phyloP scores from a whole-genome alignment of 2,329 filamentous ascomycete species.

The Sphaerulina populicola region DNA sequence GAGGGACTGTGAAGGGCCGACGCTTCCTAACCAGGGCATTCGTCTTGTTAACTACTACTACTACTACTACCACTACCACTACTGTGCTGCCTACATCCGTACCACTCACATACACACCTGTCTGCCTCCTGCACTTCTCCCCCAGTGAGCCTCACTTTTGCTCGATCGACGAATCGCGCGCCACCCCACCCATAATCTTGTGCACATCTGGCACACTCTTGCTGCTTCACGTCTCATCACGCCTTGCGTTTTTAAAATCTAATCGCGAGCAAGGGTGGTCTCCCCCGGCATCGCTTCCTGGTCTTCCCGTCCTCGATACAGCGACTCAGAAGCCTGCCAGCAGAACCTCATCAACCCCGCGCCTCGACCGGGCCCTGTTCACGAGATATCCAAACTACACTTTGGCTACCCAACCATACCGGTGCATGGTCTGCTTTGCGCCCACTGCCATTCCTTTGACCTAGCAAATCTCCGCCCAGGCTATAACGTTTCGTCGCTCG shows the following conservation, averaged over 20 bases:
- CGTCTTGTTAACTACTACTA: background rate
- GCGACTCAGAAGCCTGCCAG: slow-evolving; percentile 16
- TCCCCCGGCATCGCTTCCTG: slow-evolving; percentile 20
- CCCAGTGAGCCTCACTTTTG: slow-evolving; percentile 20
- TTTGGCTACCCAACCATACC: slow-evolving; percentile 19
- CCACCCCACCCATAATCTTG: slow-evolving; percentile 16
- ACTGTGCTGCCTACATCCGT: background rate
- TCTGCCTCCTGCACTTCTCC: too few relatives aligned
- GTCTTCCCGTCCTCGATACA: slow-evolving; percentile 13
- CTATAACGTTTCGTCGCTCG: slow-evolving; percentile 21
- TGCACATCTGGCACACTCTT: slow-evolving; percentile 17
- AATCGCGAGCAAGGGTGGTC: slow-evolving; percentile 20
- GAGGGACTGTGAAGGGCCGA: slow-evolving; percentile 1
- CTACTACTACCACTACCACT: too few relatives aligned
- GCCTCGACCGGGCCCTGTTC: slow-evolving; percentile 17
- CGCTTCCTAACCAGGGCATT: background rate
- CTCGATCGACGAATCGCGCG: slow-evolving; percentile 11
- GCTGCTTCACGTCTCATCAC: slow-evolving; percentile 21
- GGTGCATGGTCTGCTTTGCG: slow-evolving; percentile 19
- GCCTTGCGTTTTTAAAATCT: slow-evolving; percentile 26
- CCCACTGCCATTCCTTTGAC: slow-evolving; percentile 18
- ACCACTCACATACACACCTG: background rate
- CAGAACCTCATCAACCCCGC: slow-evolving; percentile 17
- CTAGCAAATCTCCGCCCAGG: slow-evolving; percentile 14
- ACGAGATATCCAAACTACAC: slow-evolving; percentile 16